Percentiles rank a stretch among this genome's conserved stretches.
Conservation (phyloP, 371 early-diverging fungal species). For the Lichtheimia hyalospora region DNA sequence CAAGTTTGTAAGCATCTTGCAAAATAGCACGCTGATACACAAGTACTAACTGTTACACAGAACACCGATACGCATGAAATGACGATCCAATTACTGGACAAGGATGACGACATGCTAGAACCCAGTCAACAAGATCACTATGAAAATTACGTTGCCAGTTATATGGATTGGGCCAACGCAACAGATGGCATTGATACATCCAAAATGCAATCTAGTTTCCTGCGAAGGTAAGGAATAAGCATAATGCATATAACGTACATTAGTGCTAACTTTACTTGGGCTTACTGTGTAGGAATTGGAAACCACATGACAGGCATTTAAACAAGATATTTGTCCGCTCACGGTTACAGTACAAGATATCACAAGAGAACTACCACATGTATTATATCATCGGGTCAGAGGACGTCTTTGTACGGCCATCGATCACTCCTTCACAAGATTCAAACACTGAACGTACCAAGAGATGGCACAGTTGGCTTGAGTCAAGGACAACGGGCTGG, state of each 20-base stretch:
- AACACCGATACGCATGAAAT: constrained; percentile 62
- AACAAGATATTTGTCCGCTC: constrained; percentile 63
- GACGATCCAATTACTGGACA: constrained; percentile 83
- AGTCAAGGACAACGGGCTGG: constrained; percentile 37
- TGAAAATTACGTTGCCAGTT: constrained; percentile 92
- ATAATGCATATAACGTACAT: constrained; percentile 37
- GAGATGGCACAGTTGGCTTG: constrained; percentile 23
- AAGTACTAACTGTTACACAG: constrained; percentile 18
- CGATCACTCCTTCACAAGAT: background rate
- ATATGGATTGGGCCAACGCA: constrained; percentile 73
- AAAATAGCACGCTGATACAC: background rate
- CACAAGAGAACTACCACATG: constrained; percentile 61
- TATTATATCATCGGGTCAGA: constrained; percentile 53
- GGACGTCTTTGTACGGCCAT: constrained; percentile 59
- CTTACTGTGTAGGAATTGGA: constrained; percentile 51
- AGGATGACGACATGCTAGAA: constrained; percentile 82
- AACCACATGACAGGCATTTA: constrained; percentile 76
- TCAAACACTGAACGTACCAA: background rate
- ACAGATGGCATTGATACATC: constrained; percentile 70
- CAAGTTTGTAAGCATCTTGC: constrained; percentile 68
- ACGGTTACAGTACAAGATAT: constrained; percentile 90
- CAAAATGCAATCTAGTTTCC: constrained; percentile 61
- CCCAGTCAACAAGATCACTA: constrained; percentile 87
- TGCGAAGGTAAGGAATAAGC: constrained; percentile 57
- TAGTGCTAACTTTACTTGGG: constrained; percentile 10